Base-by-base conservation (phyloP, 371 early-diverging fungal species). In the Zychaea mexicana region DNA sequence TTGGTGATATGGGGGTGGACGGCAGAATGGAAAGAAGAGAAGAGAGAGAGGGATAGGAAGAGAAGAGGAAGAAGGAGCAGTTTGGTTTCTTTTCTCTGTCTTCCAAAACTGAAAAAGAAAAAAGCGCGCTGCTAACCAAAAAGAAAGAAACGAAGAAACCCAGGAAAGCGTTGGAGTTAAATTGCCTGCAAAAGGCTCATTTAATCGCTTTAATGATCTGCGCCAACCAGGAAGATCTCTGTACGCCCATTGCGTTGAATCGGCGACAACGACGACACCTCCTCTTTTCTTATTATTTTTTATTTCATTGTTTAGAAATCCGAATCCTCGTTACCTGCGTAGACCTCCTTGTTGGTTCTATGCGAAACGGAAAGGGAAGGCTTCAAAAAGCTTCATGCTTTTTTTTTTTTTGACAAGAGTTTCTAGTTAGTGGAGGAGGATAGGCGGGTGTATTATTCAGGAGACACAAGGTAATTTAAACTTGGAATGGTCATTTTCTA, bases 101-200 rank as follows among this genome's bases (percentile, higher is more conserved):
- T 33, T 42, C n/a, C 15, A 42, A 33, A 6, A 42, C n/a, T 42
- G 15, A 15, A n/a, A n/a, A n/a, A n/a, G n/a, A n/a, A n/a, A n/a
- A n/a, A n/a, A n/a, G n/a, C n/a, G n/a, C n/a, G n/a, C n/a, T n/a
- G n/a, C n/a, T n/a, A n/a, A 7, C 42, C n/a, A 24, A 49, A n/a
- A 46, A 10, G n/a, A 46, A 49, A 49, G n/a, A 49, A 49, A 49
- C 4, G 24, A 49, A 49, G 49, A 49, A 49, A 49, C 26, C 49
- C 49, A 24, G 26, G 49, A 49, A 49, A n/a, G n/a, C 21, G 49
- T 49, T 49, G 49, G 49, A 49, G n/a, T n/a, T 49, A 49, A 49
- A 49, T 17, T 22, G 3, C 49, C 49, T 49, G 49, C 49, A 49
- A 49, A 49, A 49, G 49, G 49, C 9, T 49, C 26, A 49, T 49